Evolutionary conservation across 2,329 filamentous ascomycete genomes (phyloP), one percentile per base, ranked within the genome.

Genomic region (Furcasterigmium furcatum): DNA sequence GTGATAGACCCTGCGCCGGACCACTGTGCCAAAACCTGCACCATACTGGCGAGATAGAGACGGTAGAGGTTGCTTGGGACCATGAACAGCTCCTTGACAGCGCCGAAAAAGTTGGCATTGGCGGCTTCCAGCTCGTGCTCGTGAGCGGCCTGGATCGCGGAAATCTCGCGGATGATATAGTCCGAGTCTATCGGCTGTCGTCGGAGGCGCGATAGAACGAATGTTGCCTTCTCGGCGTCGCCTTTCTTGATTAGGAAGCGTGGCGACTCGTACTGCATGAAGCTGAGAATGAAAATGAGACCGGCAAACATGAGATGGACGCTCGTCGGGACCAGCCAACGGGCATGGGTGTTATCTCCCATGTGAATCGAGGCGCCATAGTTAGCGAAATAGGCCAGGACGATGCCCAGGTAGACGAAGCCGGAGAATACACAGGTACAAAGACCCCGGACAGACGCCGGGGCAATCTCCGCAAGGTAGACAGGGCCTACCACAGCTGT

Each of bases 301-400:
- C 79, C 79, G 3, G 87, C 83, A 57, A 91, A 90, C 58, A 90
- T 90, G 62, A 92, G 72, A 60, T 92, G 87, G 46, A 91, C 70
- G 53, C 81, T 83, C 34, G 85, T 89, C 1, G 88, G 87, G 0
- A 89, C 77, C 36, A 86, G 74, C 78, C 78, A 82, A 50, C 74
- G 72, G 45, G 70, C 68, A 46, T 70, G 65, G 3, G 67, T 70
- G n/a, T 60, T 48, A 38, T 72, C 66, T 13, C 63, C 62, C 18
- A 76, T 59, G 48, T 73, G 65, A 21, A 74, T 49, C 25, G 68
- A 56, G 29, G 65, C 65, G 13, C 78, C 78, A 56, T 78, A 82
- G 54, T 79, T 83, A 48, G 82, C 77, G 52, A 87, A 88, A 62
- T 87, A 88, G 3, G 81, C 82, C 9, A 87, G 68, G 57, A 87